phyloP scores from a whole-genome alignment of 208 protist genomes.

The Acanthamoeba healyi region DNA sequence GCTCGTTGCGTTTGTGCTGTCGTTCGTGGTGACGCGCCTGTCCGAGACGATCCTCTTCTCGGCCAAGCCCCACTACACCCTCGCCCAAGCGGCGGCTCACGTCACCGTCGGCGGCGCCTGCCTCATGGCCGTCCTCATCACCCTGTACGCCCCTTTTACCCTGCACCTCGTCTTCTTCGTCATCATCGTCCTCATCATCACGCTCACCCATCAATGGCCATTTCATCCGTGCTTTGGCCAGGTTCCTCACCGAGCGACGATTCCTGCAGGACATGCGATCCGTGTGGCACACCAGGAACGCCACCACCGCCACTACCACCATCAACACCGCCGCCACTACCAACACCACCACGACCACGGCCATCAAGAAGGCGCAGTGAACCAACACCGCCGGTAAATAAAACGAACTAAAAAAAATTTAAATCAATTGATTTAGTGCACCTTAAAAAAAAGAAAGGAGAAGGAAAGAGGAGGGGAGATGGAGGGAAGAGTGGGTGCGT shows the following conservation, averaged over 20 bases:
- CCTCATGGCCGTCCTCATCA: not conserved
- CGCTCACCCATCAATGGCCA: no score
- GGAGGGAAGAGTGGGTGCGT: no score
- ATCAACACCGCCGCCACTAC: no score
- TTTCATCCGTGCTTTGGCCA: not conserved
- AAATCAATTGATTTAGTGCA: no score
- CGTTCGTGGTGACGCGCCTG: slow-evolving; percentile 17
- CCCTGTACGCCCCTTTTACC: not conserved
- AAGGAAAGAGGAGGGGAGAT: not conserved
- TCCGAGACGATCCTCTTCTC: not conserved
- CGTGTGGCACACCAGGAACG: not conserved
- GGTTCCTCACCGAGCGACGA: slow-evolving; percentile 3
- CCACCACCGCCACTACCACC: no score
- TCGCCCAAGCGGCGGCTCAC: not conserved
- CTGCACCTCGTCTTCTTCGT: not conserved
- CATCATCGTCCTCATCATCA: no score
- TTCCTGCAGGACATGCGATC: not conserved
- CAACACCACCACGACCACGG: no score
- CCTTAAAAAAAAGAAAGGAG: not conserved
- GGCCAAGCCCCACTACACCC: not conserved
- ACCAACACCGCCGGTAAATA: no score
- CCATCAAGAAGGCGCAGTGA: no score
- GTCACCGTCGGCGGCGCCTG: not conserved
- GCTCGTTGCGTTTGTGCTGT: slow-evolving; percentile 11
- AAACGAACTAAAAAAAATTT: no score